Conservation (phyloP, 805 yeast species). For the Lachancea thermotolerans region DNA sequence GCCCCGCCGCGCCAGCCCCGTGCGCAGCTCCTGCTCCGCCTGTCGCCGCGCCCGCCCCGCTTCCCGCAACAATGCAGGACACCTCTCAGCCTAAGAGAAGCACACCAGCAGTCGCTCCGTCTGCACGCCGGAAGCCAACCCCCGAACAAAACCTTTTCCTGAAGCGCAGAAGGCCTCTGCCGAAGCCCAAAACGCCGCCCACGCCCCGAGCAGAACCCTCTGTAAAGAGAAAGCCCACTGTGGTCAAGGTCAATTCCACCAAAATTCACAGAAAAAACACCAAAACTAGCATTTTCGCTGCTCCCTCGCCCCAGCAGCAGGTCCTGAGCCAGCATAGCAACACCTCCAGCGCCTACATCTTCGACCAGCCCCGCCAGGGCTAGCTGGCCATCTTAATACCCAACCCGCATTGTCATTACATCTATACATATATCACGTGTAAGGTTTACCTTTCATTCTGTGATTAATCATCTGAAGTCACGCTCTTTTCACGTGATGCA, state of each 20-base stretch:
- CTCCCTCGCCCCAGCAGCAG: constrained; percentile 9
- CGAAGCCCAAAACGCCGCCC: not conserved
- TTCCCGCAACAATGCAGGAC: not conserved
- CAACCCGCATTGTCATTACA: not conserved
- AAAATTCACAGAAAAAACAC: constrained; percentile 11
- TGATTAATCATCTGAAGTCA: too few species aligned
- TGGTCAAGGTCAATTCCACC: constrained; percentile 5
- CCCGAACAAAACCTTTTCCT: constrained; percentile 18
- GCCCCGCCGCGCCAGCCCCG: not conserved
- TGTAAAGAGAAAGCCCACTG: constrained; percentile 2
- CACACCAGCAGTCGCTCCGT: not conserved
- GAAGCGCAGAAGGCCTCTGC: constrained; percentile 13
- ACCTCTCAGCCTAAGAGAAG: too few species aligned
- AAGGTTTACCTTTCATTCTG: too few species aligned
- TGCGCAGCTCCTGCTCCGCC: not conserved
- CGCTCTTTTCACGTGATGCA: too few species aligned
- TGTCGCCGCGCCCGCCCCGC: not conserved
- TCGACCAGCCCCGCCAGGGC: constrained; percentile 8
- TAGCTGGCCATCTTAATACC: not conserved
- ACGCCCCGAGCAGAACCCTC: not conserved
- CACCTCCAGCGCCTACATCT: constrained; percentile 11
- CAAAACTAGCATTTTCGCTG: constrained; percentile 19
- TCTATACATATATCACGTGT: too few species aligned
- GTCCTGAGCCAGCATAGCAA: not conserved
- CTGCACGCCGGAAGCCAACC: constrained; percentile 9